Evolutionary conservation across 75 land plant species (phyloP).

Genomic region (Adiantum capillusveneris): DNA sequence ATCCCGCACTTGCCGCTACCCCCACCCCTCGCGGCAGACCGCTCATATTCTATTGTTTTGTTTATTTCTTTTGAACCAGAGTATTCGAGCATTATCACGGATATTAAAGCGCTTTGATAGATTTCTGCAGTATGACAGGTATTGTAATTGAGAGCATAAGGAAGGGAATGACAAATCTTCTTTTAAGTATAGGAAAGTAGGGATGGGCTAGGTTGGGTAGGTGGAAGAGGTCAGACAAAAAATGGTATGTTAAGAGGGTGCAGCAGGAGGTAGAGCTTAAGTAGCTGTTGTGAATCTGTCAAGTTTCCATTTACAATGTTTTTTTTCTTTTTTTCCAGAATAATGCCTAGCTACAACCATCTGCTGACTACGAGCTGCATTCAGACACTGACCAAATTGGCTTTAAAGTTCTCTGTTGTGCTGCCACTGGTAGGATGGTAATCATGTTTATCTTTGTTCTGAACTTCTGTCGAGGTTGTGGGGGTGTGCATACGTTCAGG

Average conservation of each 20-base stretch:
- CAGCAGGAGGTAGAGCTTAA: too few species aligned
- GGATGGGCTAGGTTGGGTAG: too few species aligned
- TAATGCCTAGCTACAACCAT: conserved; percentile 94
- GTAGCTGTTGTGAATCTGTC: too few species aligned
- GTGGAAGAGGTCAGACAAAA: too few species aligned
- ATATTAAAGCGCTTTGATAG: conserved; percentile 86
- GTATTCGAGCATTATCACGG: conserved; percentile 43
- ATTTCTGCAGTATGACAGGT: conserved; percentile 91
- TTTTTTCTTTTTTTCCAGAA: conserved; percentile 37
- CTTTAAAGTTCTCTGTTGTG: conserved; percentile 50
- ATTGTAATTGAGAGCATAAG: not conserved
- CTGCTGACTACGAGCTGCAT: conserved; percentile 83
- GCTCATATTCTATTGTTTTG: too few species aligned
- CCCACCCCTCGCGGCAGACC: too few species aligned
- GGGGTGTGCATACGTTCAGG: not conserved
- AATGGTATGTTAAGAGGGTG: too few species aligned
- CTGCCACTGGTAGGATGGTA: conserved; percentile 47
- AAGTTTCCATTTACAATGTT: too few species aligned
- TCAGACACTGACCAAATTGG: conserved; percentile 61
- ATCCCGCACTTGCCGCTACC: too few species aligned
- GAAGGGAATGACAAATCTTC: not conserved
- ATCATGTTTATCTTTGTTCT: not conserved
- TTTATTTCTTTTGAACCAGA: conserved; percentile 54
- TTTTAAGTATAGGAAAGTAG: too few species aligned
- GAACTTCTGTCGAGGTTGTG: not conserved